A percentile compares a stretch with the other conserved stretches of the same genome.
Evolutionary conservation across 2,329 filamentous ascomycete species (phyloP).

Genomic region (Colletotrichum aenigma): DNA sequence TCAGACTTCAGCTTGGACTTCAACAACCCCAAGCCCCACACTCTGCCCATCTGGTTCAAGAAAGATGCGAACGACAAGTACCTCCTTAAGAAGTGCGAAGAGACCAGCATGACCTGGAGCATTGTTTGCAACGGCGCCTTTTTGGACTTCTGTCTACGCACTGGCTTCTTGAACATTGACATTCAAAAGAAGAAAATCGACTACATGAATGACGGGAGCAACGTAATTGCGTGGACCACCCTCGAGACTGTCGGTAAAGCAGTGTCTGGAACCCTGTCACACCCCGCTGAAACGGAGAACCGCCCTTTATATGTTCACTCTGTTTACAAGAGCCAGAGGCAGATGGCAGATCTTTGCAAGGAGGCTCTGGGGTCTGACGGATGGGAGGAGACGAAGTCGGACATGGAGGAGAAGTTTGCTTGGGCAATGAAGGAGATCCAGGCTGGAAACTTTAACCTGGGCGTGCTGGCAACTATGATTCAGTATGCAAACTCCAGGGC

Average conservation of each 20-base stretch:
- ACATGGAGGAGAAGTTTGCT: constrained; percentile 18
- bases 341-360: constrained; percentile 24
- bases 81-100: not conserved
- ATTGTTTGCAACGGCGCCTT: constrained; percentile 31
- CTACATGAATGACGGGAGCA: constrained; percentile 27
- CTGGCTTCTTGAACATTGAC: constrained; percentile 26
- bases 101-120: constrained; percentile 28
- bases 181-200: constrained; percentile 23
- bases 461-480: constrained; percentile 20
- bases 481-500: constrained; percentile 19
- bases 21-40: constrained; percentile 15
- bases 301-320: constrained; percentile 25
- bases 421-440: constrained; percentile 17
- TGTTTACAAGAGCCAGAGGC: constrained; percentile 22
- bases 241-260: constrained; percentile 27
- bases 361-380: constrained; percentile 15
- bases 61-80: constrained; percentile 19
- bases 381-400: constrained; percentile 19
- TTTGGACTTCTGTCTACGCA: constrained; percentile 28
- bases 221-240: constrained; percentile 24
- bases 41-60: constrained; percentile 21
- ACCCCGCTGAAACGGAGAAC: constrained; percentile 31
- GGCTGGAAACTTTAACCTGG: constrained; percentile 18
- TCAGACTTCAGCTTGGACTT: constrained; percentile 56
- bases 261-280: constrained; percentile 26